Base-by-base conservation (phyloP, 179 eudicot genomes). In the Beta lomatogona region DNA sequence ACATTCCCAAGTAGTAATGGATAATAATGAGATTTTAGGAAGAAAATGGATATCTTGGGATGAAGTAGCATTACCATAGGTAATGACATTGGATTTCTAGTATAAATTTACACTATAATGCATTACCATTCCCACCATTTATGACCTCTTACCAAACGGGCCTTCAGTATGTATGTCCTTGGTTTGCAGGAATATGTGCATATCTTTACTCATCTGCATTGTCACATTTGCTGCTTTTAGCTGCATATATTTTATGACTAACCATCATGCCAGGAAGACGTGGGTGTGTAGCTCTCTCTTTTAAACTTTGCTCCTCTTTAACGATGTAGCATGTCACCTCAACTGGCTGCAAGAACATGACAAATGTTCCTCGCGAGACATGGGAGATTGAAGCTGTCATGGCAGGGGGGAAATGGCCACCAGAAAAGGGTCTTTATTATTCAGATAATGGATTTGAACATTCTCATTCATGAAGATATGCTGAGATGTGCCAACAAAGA, bases 321-420 rank as follows among this genome's bases (percentile, higher is more conserved):
- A 52, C 10, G 12, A 22, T 80, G 75, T 58, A 82, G 94, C 61
- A 71, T 71, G 85, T 91, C 48, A 91, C 94, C 1, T 73, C 87
- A 41, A 70, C 83, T 73, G 94, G 93, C 48, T 91, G 94, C 81
- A 83, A 83, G 83, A 91, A 90, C 88, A 88, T 91, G 94, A 90
- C 87, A 70, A 86, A 90, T 53, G 91, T 90, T 77, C 94, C 94
- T 0, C 86, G 93, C 13, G 83, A 91, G 74, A 85, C 82, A 14
- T 79, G 79, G 88, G 93, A 90, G 80, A 87, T 91, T 19, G 94
- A 91, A 83, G 94, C 91, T 75, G 93, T 91, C 73, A 91, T 91
- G 94, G 94, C 89, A 19, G 94, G 94, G 81, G 89, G 82, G n/a
- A 77, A 85, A 82, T 91, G 94, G 93, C 91, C 94, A 5, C 80